Evolutionary conservation across 2,329 filamentous ascomycete genomes (phyloP), one percentile per base, ranked within the genome.

Genomic region (Metarhizium anisopliae): DNA sequence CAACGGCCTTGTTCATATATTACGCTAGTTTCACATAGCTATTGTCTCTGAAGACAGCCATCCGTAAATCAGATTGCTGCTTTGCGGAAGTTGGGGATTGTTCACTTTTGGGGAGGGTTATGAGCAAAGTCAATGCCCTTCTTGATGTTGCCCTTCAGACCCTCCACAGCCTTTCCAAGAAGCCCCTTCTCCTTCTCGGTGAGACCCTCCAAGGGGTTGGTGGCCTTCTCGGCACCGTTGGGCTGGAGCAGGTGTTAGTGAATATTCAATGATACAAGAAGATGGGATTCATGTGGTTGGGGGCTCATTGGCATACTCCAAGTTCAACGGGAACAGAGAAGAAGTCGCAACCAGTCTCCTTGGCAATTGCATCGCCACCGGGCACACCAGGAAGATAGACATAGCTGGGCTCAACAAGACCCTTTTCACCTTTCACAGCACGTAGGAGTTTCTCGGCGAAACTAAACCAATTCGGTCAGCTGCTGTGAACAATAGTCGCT

Each of bases 251-350:
- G 25, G 51, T 63, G 62, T 68, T 61, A 70, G 72, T 52, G 8
- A n/a, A 62, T 63, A 58, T 67, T 63, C 42, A 14, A 40, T 32
- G 6, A 51, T 36, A 49, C 18, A 11, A 20, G 14, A 45, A 20
- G 40, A 18, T 43, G 6, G 40, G 13, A n/a, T 14, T 13, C 35
- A 20, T 25, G 29, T 11, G 16, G 29, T 18, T 36, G 18, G 40
- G 20, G 45, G 35, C n/a, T 36, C 40, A 43, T 56, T 8, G 55
- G 81, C 89, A 78, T 87, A 95, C 91, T 69, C 94, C 94, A 64
- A 99, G 90, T 77, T 96, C 90, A 64, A 97, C 84, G 59, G 92
- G 93, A 55, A 95, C 90, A 57, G 94, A 96, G 84, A 99, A 99
- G 81, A 89, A 99, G 56, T 99, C 92, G 61, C 82, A 74, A 64